Conservation (phyloP, 495 filamentous ascomycete genomes). For the Beverwykella pulmonaria region DNA sequence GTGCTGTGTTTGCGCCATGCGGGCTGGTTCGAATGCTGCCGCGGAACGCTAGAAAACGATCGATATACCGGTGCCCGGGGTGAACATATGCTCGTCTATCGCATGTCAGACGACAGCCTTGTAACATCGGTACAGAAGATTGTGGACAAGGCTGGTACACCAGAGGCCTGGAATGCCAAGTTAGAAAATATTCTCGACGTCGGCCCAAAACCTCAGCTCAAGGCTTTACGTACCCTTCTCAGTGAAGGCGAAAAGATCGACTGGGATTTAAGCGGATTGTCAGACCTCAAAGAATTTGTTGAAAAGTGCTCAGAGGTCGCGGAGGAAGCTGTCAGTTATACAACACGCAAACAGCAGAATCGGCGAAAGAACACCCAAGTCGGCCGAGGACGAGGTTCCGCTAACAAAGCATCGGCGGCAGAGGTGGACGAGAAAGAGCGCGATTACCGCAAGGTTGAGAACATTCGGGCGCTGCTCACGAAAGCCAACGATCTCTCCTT, state of each 20-base stretch:
- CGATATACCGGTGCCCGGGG: conserved; percentile 47
- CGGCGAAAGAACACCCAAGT: conserved; percentile 95
- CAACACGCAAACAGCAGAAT: conserved; percentile 96
- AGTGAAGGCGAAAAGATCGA: conserved; percentile 97
- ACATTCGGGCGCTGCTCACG: conserved; percentile 80
- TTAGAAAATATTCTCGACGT: conserved; percentile 81
- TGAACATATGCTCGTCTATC: conserved; percentile 71
- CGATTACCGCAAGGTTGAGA: conserved; percentile 86
- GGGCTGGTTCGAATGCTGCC: conserved; percentile 78
- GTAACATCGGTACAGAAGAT: conserved; percentile 70
- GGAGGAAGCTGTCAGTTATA: conserved; percentile 95
- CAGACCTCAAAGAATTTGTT: conserved; percentile 83
- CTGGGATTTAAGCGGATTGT: conserved; percentile 83
- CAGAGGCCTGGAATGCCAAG: conserved; percentile 90
- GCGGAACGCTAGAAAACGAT: conserved; percentile 53
- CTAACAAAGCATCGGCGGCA: conserved; percentile 61
- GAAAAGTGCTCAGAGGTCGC: conserved; percentile 97
- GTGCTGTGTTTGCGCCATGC: conserved; percentile 78
- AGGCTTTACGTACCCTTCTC: conserved; percentile 78
- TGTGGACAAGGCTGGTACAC: conserved; percentile 80
- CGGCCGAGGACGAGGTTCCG: conserved; percentile 71
- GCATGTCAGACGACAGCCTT: conserved; percentile 73
- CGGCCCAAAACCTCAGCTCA: conserved; percentile 79
- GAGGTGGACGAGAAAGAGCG: conserved; percentile 88
- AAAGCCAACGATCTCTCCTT: conserved; percentile 88